Evolutionary conservation across 2,329 filamentous ascomycete species (phyloP), one percentile per base, ranked within the genome.

Genomic region (Ophiostoma perfectum): DNA sequence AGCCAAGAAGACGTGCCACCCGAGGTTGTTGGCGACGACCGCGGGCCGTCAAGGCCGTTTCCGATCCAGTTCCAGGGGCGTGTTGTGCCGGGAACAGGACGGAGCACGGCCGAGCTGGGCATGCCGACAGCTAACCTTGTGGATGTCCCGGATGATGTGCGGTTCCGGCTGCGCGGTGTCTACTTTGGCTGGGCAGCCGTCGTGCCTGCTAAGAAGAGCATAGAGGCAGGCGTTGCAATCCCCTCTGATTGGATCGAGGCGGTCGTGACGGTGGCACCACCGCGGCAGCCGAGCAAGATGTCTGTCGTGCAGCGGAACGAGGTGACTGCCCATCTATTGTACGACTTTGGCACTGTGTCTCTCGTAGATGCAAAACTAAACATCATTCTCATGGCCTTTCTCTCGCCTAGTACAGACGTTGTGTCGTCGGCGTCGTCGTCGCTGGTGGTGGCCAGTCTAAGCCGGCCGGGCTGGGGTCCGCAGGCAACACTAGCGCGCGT

Each of bases 131-230:
- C 86, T 0, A 86, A 83, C 69, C 75, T 90, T 1, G 73, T 73
- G 0, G 81, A 80, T 9, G 78, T 89, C 0, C 79, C 84, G 0
- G 82, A 83, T 39, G 80, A 84, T 45, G 75, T 89, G 55, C 78
- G 81, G 36, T 77, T 84, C 70, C 81, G 83, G 3, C 79, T 90
- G 65, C 77, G 79, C 12, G 89, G 88, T 0, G 81, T 88, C 6
- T 91, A 88, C 73, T 86, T 88, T 52, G 88, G 86, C 3, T 91
- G 88, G 88, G 84, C 82, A 0, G 77, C 81, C 0, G 73, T 86
- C 78, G 64, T 64, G 12, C 64, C 67, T 27, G 0, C 0, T 75
- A 66, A 52, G 39, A 27, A 12, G 3, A 36, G 4, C 9, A 27
- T 7, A 2, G 49, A 42, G 9, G 76, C 79, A 2, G 12, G 76